Percentiles rank a stretch among this genome's conserved stretches.
Conservation (phyloP, 345 rosid species). For the Salix arbutifolia region DNA sequence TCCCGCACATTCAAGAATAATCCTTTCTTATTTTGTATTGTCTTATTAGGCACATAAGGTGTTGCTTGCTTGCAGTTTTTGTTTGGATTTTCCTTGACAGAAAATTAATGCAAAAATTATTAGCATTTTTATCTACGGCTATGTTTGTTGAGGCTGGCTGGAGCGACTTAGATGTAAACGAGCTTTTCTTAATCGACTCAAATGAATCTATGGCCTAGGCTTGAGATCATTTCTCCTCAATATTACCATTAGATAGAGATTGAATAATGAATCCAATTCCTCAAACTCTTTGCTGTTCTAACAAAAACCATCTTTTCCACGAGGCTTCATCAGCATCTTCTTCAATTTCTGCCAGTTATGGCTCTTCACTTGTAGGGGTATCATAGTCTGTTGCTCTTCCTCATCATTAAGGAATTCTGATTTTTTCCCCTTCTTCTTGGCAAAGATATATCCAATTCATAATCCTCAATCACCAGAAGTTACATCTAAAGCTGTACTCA, state of each 20-base stretch:
- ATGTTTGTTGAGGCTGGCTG: background rate
- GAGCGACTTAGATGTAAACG: background rate
- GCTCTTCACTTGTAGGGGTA: background rate
- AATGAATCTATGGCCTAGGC: background rate
- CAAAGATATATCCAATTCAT: slow-evolving; percentile 35
- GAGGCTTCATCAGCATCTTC: background rate
- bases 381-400: background rate
- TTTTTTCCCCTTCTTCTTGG: slow-evolving; percentile 11
- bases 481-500: slow-evolving; percentile 38
- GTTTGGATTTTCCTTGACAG: background rate
- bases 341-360: background rate
- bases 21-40: background rate
- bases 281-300: background rate
- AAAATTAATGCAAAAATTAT: background rate
- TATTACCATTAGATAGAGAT: background rate
- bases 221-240: background rate
- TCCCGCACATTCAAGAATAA: background rate
- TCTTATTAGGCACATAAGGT: background rate
- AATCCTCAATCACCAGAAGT: slow-evolving; percentile 61
- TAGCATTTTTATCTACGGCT: background rate
- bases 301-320: background rate
- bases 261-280: background rate
- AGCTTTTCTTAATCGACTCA: background rate
- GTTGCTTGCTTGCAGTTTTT: background rate
- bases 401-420: slow-evolving; percentile 12